A percentile compares a stretch with the other conserved stretches of the same genome.
Evolutionary conservation across 805 yeast species (phyloP).

Genomic region (Tanozyma kutaoensis): DNA sequence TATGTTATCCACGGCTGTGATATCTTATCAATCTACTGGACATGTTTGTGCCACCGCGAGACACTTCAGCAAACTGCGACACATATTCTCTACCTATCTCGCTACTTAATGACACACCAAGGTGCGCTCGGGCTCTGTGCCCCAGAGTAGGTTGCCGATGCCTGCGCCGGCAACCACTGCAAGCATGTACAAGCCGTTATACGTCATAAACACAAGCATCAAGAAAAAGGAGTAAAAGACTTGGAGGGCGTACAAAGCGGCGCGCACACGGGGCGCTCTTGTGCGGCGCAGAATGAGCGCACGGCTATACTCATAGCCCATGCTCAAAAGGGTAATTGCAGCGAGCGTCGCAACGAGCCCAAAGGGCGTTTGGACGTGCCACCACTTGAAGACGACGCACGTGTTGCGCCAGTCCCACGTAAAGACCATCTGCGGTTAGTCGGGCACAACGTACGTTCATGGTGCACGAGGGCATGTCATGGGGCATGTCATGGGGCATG

Average conservation of each 20-base stretch:
- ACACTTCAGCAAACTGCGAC: no score
- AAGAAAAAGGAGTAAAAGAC: conserved; percentile 58
- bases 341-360: conserved; percentile 42
- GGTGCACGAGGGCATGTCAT: conserved; percentile 28
- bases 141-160: conserved; percentile 56
- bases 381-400: conserved; percentile 65
- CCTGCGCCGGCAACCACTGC: conserved; percentile 63
- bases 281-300: conserved; percentile 4
- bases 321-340: conserved; percentile 32
- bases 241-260: conserved; percentile 39
- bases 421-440: conserved; percentile 41
- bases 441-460: conserved; percentile 29
- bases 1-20: no score
- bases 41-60: no score
- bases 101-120: conserved; percentile 1
- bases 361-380: conserved; percentile 50
- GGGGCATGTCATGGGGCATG: conserved; percentile 11
- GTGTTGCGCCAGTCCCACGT: conserved; percentile 68
- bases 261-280: not conserved
- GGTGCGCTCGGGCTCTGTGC: conserved; percentile 5
- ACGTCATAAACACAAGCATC: conserved; percentile 80
- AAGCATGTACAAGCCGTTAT: conserved; percentile 74
- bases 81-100: no score
- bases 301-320: conserved; percentile 50
- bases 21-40: no score